Evolutionary conservation across 441 rosid genomes (phyloP).

Genomic region (Eruca vesicaria): DNA sequence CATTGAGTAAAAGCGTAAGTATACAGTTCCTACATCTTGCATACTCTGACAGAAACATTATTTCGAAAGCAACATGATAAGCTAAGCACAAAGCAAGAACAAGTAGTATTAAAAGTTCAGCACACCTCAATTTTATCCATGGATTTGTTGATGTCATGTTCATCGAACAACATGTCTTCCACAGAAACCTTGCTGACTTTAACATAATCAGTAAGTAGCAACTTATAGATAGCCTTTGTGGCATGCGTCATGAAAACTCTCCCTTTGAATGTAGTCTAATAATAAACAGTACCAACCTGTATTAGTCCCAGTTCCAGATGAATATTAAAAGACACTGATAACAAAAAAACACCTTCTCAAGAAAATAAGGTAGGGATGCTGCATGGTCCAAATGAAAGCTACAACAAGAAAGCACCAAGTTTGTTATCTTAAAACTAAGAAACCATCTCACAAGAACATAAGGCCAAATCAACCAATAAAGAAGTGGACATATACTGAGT

Average conservation of each 20-base stretch:
- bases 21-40: neutral
- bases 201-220: conserved; percentile 79
- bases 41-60: conserved; percentile 6
- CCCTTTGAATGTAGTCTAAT: conserved; percentile 81
- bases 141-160: conserved; percentile 74
- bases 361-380: too few relatives aligned
- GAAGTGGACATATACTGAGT: conserved; percentile 65
- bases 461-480: too few relatives aligned
- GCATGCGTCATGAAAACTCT: conserved; percentile 95
- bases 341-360: too few relatives aligned
- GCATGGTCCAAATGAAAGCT: too few relatives aligned
- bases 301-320: conserved; percentile 10
- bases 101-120: neutral
- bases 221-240: conserved; percentile 81
- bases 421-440: too few relatives aligned
- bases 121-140: conserved; percentile 92
- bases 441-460: too few relatives aligned
- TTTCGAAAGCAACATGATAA: neutral
- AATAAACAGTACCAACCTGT: neutral
- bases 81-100: neutral
- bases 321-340: neutral
- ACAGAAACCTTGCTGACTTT: conserved; percentile 92
- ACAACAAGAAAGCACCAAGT: too few relatives aligned
- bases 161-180: conserved; percentile 91
- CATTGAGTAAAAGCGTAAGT: neutral